Conservation (phyloP, 305 asterid genomes). For the Fraxinus paxiana region DNA sequence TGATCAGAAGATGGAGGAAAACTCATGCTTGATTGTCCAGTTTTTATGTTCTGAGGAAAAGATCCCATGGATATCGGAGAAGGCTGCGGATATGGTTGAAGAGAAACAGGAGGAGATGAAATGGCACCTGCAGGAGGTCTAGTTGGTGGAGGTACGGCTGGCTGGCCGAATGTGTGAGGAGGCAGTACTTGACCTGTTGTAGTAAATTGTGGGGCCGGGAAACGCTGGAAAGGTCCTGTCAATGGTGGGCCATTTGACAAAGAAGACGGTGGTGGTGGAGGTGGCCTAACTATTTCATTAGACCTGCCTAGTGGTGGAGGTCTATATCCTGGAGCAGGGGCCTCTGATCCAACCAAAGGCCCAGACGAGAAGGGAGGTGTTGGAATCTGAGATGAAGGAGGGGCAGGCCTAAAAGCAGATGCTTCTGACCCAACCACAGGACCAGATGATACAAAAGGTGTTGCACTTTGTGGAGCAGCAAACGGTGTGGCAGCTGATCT, state of each 20-base stretch:
- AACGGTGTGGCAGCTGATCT: constrained; percentile 62
- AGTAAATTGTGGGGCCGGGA: constrained; percentile 52
- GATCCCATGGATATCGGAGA: constrained; percentile 59
- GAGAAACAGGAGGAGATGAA: constrained; percentile 37
- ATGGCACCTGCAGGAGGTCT: constrained; percentile 49
- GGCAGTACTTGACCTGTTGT: constrained; percentile 48
- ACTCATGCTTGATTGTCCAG: constrained; percentile 40
- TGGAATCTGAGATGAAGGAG: constrained; percentile 46
- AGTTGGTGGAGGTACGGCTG: constrained; percentile 46
- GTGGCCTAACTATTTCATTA: constrained; percentile 48
- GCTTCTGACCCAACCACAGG: constrained; percentile 65
- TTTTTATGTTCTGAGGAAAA: constrained; percentile 52
- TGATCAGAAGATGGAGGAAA: constrained; percentile 44
- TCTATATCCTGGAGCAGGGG: constrained; percentile 45
- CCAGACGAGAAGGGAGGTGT: constrained; percentile 53
- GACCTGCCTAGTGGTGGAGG: constrained; percentile 51
- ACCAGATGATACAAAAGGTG: constrained; percentile 64
- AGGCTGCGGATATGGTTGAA: constrained; percentile 47
- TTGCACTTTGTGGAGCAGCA: constrained; percentile 50
- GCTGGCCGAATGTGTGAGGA: constrained; percentile 45
- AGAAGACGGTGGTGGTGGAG: constrained; percentile 44
- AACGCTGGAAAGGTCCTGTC: constrained; percentile 55
- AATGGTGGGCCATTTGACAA: constrained; percentile 59
- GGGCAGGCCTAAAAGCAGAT: constrained; percentile 58
- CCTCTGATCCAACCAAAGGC: constrained; percentile 48